phyloP scores from a whole-genome alignment of 2,329 filamentous ascomycete species.

The Aureobasidium melanogenum region DNA sequence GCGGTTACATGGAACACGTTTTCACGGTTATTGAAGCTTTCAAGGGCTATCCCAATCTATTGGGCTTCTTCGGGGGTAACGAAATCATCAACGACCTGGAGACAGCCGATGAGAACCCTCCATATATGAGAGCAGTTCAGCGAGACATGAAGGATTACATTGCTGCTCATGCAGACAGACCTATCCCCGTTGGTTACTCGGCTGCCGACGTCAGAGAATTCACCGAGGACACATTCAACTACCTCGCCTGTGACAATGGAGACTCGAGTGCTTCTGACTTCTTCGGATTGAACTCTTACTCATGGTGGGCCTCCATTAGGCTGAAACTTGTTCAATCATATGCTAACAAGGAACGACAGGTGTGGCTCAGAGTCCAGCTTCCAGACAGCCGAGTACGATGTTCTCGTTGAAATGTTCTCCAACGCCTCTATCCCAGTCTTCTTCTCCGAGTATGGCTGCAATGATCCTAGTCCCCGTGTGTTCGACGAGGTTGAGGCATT shows the following conservation, averaged over 20 bases:
- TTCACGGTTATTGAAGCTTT: conserved; percentile 59
- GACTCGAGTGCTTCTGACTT: conserved; percentile 58
- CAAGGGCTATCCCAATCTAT: conserved; percentile 56
- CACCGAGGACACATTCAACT: conserved; percentile 66
- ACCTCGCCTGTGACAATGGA: conserved; percentile 55
- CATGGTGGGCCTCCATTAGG: conserved; percentile 44
- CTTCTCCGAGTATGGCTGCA: conserved; percentile 79
- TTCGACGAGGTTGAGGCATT: conserved; percentile 69
- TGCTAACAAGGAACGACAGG: background rate
- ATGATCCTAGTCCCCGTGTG: conserved; percentile 57
- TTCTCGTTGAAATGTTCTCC: conserved; percentile 56
- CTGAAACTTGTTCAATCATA: conserved; percentile 15
- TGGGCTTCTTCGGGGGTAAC: conserved; percentile 57
- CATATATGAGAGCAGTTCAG: conserved; percentile 53
- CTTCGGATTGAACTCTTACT: conserved; percentile 69
- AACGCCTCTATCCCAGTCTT: conserved; percentile 64
- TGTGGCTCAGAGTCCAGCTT: conserved; percentile 55
- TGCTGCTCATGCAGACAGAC: conserved; percentile 44
- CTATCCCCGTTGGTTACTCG: conserved; percentile 60
- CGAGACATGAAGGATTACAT: conserved; percentile 63
- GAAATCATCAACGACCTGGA: conserved; percentile 54
- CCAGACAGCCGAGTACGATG: conserved; percentile 53
- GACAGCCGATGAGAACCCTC: conserved; percentile 36
- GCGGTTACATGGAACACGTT: conserved; percentile 47
- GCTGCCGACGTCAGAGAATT: conserved; percentile 67